A percentile compares a stretch with the other conserved stretches of the same genome.
Conservation (phyloP, 75 land plant species). For the Larix kaempferi region DNA sequence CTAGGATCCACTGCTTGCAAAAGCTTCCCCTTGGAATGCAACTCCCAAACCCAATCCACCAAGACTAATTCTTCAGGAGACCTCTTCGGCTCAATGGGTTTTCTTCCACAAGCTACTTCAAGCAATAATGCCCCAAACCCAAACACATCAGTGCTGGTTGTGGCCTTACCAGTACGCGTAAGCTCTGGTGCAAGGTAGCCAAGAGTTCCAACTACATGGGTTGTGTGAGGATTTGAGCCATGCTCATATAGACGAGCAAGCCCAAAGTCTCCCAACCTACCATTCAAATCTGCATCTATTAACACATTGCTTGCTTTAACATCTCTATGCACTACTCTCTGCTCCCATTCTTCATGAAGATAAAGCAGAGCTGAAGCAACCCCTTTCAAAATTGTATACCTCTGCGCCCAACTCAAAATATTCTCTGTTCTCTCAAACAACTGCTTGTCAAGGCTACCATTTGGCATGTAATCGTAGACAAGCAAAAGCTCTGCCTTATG, state of each 20-base stretch:
- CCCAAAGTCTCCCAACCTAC: slow-evolving; percentile 65
- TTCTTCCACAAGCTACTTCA: slow-evolving; percentile 32
- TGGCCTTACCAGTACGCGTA: slow-evolving; percentile 20
- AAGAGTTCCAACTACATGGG: slow-evolving; percentile 23
- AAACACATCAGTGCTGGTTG: slow-evolving; percentile 25
- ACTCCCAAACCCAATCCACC: slow-evolving; percentile 28
- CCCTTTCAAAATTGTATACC: slow-evolving; percentile 35
- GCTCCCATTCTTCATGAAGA: slow-evolving; percentile 71
- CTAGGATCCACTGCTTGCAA: slow-evolving; percentile 26
- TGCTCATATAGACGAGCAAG: slow-evolving; percentile 49
- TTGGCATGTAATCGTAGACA: slow-evolving; percentile 76
- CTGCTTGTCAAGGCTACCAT: slow-evolving; percentile 65
- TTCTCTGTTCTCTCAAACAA: slow-evolving; percentile 30
- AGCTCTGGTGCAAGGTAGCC: slow-evolving; percentile 34
- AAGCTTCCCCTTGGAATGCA: slow-evolving; percentile 10
- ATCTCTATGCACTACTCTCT: slow-evolving; percentile 53
- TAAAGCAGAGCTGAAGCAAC: slow-evolving; percentile 59
- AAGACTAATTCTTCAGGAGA: slow-evolving; percentile 17
- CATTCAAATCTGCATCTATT: slow-evolving; percentile 51
- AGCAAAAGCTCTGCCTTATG: slow-evolving; percentile 35
- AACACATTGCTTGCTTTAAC: slow-evolving; percentile 72
- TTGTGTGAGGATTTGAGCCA: slow-evolving; percentile 26
- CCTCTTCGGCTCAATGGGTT: slow-evolving; percentile 18
- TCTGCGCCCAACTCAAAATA: slow-evolving; percentile 36
- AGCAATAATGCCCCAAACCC: slow-evolving; percentile 24